Base-by-base conservation (phyloP, 768 basidiomycete genomes). In the Mycena epipterygia region DNA sequence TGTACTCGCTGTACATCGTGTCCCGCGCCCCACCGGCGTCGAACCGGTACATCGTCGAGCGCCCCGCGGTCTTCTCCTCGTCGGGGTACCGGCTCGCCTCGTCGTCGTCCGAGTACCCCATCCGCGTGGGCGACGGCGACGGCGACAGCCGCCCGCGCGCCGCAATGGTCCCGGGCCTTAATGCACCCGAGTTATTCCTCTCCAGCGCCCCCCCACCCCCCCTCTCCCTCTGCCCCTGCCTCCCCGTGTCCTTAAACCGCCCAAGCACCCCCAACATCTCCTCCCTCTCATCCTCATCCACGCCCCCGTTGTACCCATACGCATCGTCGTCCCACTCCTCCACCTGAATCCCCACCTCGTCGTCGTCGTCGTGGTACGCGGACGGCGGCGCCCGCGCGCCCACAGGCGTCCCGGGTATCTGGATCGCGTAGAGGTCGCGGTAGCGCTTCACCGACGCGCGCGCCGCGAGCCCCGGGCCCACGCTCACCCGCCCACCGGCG, bases 1-100 rank as follows among this genome's bases (percentile, higher is more conserved):
- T 86, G 75, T 89, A 87, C 69, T 79, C 84, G 59, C 84, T 86
- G 80, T 84, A 87, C 67, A 82, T 83, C 23, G 77, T 81, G 19
- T 81, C 78, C 27, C 79, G 75, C 68, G 7, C 30, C 30, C 79
- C 72, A 67, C 77, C 57, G 63, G 68, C 68, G 51, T 76, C 72
- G 29, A 73, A 64, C 59, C 66, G 72, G 68, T 75, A 77, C 70
- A 80, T 70, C 68, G 80, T 77, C 33, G 75, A 65, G 62, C 75
- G 66, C 41, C 76, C 75, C 25, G 62, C 73, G 23, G 72, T 69
- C 29, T 32, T 51, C 21, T 77, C 77, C 29, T 76, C 76, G 39
- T 77, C 75, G 14, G 77, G 77, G 48, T 77, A 79, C 33, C 62
- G 68, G 59, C 76, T 76, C 55, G 55, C 65, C 63, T 76, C 75